These are phyloP conservation scores for Rubia peregrina DNA, from an alignment of 305 asterid species.

Conservation along the genomic window DNA sequence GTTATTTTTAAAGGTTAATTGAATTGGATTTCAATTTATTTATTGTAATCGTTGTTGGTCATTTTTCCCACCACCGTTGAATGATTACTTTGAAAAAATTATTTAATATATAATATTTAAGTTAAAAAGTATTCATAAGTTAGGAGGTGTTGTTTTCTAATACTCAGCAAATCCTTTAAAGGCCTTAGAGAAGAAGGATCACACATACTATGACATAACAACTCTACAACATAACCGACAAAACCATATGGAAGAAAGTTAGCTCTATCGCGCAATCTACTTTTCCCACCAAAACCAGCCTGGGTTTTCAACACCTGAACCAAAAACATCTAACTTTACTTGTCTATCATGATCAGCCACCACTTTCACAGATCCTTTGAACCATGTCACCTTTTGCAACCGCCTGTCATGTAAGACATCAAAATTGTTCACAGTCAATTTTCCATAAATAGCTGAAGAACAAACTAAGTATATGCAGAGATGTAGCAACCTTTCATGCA, in stretches of 20 bases:
- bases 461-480: not conserved
- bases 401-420: conserved; percentile 7
- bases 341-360: conserved; percentile 8
- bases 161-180: too few species aligned
- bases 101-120: too few species aligned
- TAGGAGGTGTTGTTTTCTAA: too few species aligned
- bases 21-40: too few species aligned
- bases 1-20: too few species aligned
- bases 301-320: conserved; percentile 9
- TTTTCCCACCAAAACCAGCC: conserved; percentile 3
- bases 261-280: not conserved
- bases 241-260: not conserved
- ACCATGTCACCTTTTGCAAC: conserved; percentile 1
- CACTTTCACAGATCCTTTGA: not conserved
- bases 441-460: not conserved
- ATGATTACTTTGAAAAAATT: too few species aligned
- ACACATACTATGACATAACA: not conserved
- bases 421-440: conserved; percentile 3
- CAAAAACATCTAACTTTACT: conserved; percentile 10
- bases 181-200: not conserved
- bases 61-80: too few species aligned
- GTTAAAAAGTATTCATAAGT: too few species aligned
- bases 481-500: not conserved
- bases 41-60: too few species aligned
- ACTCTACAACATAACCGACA: not conserved